A percentile compares a stretch with the other conserved stretches of the same genome.
These are phyloP conservation scores for Simplicillium sp. DNA, from an alignment of 2,329 filamentous ascomycete species.

Conservation along the genomic window DNA sequence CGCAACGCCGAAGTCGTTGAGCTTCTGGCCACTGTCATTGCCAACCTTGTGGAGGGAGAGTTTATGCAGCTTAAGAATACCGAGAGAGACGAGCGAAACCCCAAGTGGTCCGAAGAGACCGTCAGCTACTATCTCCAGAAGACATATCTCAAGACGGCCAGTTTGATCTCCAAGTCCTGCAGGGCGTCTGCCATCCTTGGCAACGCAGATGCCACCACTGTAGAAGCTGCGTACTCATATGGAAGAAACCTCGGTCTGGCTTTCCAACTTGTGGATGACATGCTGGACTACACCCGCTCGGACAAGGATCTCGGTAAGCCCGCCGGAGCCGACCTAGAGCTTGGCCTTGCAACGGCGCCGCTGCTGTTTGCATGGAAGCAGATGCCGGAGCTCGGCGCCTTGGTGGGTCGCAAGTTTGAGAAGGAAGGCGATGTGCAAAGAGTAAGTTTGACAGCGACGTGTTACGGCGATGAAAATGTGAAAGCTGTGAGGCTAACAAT, in stretches of 20 bases:
- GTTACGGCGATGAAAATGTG: neutral
- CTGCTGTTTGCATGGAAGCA: conserved; percentile 93
- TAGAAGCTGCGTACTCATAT: conserved; percentile 86
- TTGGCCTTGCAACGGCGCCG: conserved; percentile 89
- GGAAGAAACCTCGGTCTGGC: conserved; percentile 89
- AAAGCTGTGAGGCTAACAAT: neutral
- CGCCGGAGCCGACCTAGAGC: conserved; percentile 83
- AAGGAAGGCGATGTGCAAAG: conserved; percentile 73
- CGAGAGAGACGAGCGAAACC: conserved; percentile 73
- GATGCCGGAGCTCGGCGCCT: conserved; percentile 69
- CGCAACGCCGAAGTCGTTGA: conserved; percentile 92
- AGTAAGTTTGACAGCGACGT: conserved; percentile 45
- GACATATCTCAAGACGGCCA: conserved; percentile 95
- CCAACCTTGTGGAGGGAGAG: conserved; percentile 94
- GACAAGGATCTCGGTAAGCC: conserved; percentile 86
- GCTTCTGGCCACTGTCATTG: conserved; percentile 89
- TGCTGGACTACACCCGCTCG: conserved; percentile 90
- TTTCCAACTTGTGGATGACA: conserved; percentile 95
- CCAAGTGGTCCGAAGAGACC: conserved; percentile 78
- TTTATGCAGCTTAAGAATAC: conserved; percentile 99
- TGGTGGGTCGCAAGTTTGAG: conserved; percentile 88
- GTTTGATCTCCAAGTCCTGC: conserved; percentile 92
- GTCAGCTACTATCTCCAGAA: conserved; percentile 94
- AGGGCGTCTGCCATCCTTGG: conserved; percentile 82
- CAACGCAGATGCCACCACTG: conserved; percentile 63